Evolutionary conservation across 2,329 filamentous ascomycete species (phyloP), one percentile per base, ranked within the genome.

Genomic region (Didymella segeticola): DNA sequence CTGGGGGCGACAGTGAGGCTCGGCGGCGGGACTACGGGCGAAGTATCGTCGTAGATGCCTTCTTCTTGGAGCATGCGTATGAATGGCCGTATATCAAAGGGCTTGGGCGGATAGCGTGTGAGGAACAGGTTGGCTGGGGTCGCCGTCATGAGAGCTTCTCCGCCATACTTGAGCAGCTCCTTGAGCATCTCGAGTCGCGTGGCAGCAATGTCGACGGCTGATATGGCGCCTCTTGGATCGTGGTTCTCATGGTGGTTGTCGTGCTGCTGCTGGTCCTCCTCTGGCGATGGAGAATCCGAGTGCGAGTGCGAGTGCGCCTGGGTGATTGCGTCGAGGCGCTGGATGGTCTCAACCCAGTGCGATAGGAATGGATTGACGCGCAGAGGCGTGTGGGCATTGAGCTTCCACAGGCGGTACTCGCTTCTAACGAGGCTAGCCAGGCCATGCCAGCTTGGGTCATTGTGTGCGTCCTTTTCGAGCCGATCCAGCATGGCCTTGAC

Each of bases 281-380:
- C n/a, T n/a, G n/a, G n/a, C n/a, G n/a, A n/a, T n/a, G n/a, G n/a
- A n/a, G n/a, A n/a, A n/a, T n/a, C 15, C 12, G 33, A 39, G 12
- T 10, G 22, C 33, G 20, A n/a, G 8, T 9, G 25, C 17, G 19
- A 15, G 6, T 46, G 23, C 23, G 31, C 14, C 3, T 36, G 38
- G 10, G 47, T 22, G 25, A n/a, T 36, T 20, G 19, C 33, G 1
- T 60, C 54, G 3, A 67, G 56, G 5, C 62, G 49, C 48, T 67
- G 61, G 4, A 75, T 48, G 1, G 69, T 64, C 57, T 76, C 72
- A 33, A 77, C 69, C 75, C 75, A 78, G 43, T 77, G 73, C 4
- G 68, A 65, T 17, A 78, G 62, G 53, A 75, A 77, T 1, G 75
- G 75, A 33, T 77, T 76, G 37, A 67, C 53, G 25, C 64, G 58